Evolutionary conservation across 768 basidiomycete genomes (phyloP), one percentile per base, ranked within the genome.

Genomic region (Pisolithus albus): DNA sequence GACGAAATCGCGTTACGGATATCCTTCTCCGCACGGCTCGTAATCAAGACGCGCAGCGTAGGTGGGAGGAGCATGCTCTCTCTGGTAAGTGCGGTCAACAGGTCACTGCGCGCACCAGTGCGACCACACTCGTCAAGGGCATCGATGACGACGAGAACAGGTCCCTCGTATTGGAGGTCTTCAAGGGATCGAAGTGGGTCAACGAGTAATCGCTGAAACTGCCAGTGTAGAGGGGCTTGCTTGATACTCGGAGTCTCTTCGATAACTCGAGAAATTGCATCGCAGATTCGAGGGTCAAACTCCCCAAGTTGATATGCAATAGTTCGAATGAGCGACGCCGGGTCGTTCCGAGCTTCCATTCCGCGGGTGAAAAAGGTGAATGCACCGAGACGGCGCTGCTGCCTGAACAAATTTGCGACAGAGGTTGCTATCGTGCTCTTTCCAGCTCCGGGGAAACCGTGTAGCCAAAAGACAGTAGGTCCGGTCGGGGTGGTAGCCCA

Each of bases 351-450:
- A 45, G 61, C 54, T 3, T 58, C 59, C 5, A 70, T 45, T 11
- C 64, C 60, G 8, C 71, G 64, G 16, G 64, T 59, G 56, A 72
- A 71, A 38, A 72, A 69, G 4, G 57, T 30, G 46, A 68, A 72
- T 1, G 70, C 66, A 7, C 71, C 70, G 5, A 71, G 71, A 30
- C 64, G 66, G 11, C 62, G 62, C 5, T 64, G 52, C 1, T 67
- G 57, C n/a, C 63, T 56, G 24, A 65, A 67, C 24, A 69, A 43
- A 47, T 66, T 63, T 34, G 70, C 70, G 11, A 70, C 50, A 0
- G 71, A 72, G 0, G 64, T 72, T 5, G 70, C 49, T 19, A 71
- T 56, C 1, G 70, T 63, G 36, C 70, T 72, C 58, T 71, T 71
- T 10, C 70, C 71, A 5, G 68, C 52, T 16, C 70, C 70, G 0